Evolutionary conservation across 78 protist species (phyloP).

Genomic region (Pelomyxa schiedti): DNA sequence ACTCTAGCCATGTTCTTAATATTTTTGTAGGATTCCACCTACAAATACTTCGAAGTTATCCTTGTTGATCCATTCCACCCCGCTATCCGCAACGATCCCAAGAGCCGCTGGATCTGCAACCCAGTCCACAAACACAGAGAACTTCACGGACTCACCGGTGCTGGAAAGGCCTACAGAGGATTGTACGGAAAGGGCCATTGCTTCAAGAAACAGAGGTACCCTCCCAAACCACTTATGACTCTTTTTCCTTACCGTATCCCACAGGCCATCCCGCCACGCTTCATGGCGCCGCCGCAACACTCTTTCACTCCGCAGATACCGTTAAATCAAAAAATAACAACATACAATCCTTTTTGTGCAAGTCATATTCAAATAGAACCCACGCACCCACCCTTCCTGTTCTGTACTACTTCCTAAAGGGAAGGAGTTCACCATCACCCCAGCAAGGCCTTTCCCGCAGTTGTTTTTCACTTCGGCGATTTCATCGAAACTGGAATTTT

Average conservation of each 20-base stretch:
- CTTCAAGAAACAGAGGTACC: constrained; percentile 58
- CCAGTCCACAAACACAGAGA: constrained; percentile 90
- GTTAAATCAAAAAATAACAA: too few relatives aligned
- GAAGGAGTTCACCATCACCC: too few relatives aligned
- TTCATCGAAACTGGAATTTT: too few relatives aligned
- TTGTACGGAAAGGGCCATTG: constrained; percentile 70
- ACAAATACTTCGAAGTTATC: constrained; percentile 98
- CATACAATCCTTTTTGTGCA: too few relatives aligned
- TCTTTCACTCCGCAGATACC: constrained; percentile 79
- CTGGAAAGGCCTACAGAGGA: constrained; percentile 91
- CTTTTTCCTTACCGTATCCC: too few relatives aligned
- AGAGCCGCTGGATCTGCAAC: constrained; percentile 96
- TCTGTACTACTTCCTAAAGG: too few relatives aligned
- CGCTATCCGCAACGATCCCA: constrained; percentile 94
- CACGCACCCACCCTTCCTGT: too few relatives aligned
- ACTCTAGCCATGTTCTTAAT: neutral
- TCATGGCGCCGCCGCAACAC: constrained; percentile 93
- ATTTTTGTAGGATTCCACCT: constrained; percentile 78
- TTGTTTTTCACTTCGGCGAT: too few relatives aligned
- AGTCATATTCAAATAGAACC: too few relatives aligned
- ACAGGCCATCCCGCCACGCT: constrained; percentile 89
- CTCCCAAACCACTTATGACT: constrained; percentile 1
- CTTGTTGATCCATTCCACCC: constrained; percentile 91
- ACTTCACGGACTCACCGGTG: constrained; percentile 94
- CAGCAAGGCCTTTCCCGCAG: too few relatives aligned